Percentiles rank a stretch among this genome's conserved stretches.
Evolutionary conservation across 495 filamentous ascomycete species (phyloP).

Genomic region (Parachaetomium inaequale): DNA sequence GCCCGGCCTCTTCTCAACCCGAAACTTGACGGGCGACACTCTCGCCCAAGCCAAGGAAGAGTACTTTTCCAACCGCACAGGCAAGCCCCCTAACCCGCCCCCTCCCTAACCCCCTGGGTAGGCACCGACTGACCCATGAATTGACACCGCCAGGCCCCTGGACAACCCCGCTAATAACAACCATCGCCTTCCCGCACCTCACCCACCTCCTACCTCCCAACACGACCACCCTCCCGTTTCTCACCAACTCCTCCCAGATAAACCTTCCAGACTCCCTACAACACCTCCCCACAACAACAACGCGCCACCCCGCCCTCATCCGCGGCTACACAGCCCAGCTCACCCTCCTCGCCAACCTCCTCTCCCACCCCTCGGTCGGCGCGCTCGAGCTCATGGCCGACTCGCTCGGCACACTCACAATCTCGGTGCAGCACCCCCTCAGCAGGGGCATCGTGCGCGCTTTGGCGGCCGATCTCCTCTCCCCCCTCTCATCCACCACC

Average conservation of each 20-base stretch:
- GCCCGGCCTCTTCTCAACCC: constrained; percentile 33
- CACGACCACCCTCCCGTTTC: not conserved
- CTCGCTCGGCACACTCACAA: constrained; percentile 35
- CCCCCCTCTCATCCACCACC: too few relatives aligned
- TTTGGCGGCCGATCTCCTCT: constrained; percentile 31
- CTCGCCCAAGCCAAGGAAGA: constrained; percentile 27
- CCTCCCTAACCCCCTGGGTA: not conserved
- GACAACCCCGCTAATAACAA: constrained; percentile 26
- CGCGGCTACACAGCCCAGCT: constrained; percentile 42
- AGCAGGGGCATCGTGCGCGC: constrained; percentile 40
- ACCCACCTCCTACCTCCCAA: constrained; percentile 20
- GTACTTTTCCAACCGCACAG: constrained; percentile 38
- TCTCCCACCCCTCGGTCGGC: constrained; percentile 14
- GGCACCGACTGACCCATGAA: too few relatives aligned
- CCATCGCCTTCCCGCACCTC: constrained; percentile 23
- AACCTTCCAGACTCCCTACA: not conserved
- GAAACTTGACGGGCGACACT: constrained; percentile 32
- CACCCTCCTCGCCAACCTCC: constrained; percentile 25
- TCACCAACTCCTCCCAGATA: too few relatives aligned
- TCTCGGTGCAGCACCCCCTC: constrained; percentile 34
- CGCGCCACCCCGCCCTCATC: constrained; percentile 36
- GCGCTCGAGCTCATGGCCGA: constrained; percentile 36
- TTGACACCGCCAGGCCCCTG: constrained; percentile 7
- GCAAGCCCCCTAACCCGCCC: constrained; percentile 9
- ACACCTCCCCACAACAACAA: constrained; percentile 29